Evolutionary conservation across 208 protist genomes (phyloP).

Genomic region (Phytomonas sp.): DNA sequence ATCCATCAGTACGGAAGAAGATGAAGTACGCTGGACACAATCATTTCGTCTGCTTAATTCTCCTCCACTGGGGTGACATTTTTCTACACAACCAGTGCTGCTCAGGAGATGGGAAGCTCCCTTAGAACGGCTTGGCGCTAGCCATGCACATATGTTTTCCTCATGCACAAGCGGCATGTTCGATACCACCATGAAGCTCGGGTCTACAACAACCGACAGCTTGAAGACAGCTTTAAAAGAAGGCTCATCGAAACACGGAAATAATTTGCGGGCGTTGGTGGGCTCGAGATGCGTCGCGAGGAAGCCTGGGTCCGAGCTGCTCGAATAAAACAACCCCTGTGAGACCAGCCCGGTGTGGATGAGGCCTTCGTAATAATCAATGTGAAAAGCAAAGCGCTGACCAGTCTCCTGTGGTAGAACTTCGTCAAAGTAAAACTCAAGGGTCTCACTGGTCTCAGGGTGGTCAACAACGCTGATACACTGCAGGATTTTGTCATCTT

Average conservation of each 20-base stretch:
- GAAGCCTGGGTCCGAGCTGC: constrained; percentile 19
- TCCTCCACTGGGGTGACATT: not conserved
- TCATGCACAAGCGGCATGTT: constrained; percentile 30
- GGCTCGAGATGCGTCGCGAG: constrained; percentile 66
- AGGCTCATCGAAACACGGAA: constrained; percentile 72
- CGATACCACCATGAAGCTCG: constrained; percentile 26
- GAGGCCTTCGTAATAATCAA: constrained; percentile 28
- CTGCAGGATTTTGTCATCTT: constrained; percentile 1
- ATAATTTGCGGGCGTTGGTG: constrained; percentile 37
- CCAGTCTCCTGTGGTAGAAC: constrained; percentile 25
- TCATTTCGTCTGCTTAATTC: not conserved
- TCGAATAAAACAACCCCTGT: constrained; percentile 33
- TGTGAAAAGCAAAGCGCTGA: constrained; percentile 23
- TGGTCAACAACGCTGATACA: constrained; percentile 14
- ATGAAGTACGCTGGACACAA: not conserved
- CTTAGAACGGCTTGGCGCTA: not conserved
- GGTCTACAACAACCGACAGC: constrained; percentile 36
- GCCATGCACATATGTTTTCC: not conserved
- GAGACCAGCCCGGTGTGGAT: constrained; percentile 18
- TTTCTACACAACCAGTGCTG: not conserved
- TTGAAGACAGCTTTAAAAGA: constrained; percentile 39
- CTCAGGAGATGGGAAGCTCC: not conserved
- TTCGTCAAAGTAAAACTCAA: constrained; percentile 23
- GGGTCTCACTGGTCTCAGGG: constrained; percentile 24
- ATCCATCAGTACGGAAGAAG: not conserved